Evolutionary conservation across 2,329 filamentous ascomycete genomes (phyloP), one percentile per base, ranked within the genome.

Genomic region (Colletotrichum paranaense): DNA sequence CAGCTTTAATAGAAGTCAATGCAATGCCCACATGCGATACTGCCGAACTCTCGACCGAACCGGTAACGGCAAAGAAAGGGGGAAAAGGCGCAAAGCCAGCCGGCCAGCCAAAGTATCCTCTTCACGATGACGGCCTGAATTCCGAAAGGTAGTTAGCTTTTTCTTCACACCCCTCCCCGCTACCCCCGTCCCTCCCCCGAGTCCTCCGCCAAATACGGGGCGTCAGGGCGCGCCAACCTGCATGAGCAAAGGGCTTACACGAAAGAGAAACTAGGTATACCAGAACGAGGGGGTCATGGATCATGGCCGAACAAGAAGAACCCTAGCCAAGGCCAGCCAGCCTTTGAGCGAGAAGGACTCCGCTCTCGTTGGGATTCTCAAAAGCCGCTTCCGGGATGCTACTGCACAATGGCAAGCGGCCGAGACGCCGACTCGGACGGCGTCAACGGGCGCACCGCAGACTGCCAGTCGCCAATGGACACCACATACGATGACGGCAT

Each of bases 1-100:
- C 46, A 58, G 52, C 71, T 73, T 73, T 73, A 63, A 73, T 73
- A 73, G 28, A 60, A 64, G 71, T 73, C 71, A 73, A 66, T 73
- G 60, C 71, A 71, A 66, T 73, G 60, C 71, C 56, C 62, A 26
- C 49, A 57, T 56, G 55, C 70, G 70, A 69, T 49, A 19, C 30
- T 35, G 49, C 71, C 62, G 28, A 65, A 73, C 24, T 72, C 66
- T 69, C 52, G 66, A 69, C 59, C 58, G 56, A 65, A 24, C 42
- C 71, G 60, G 67, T 62, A 62, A 60, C 71, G 56, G 67, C 67
- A 16, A 69, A 59, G 53, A 56, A 28, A 60, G 8, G 14, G 9
- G 9, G n/a, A 16, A 65, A 55, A 16, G 14, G 62, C 22, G 49
- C 62, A 42, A n/a, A 56, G 46, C 63, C 71, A 62, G 56, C 62